phyloP scores from a whole-genome alignment of 169 alveolate species.

The Besnoitia besnoiti region DNA sequence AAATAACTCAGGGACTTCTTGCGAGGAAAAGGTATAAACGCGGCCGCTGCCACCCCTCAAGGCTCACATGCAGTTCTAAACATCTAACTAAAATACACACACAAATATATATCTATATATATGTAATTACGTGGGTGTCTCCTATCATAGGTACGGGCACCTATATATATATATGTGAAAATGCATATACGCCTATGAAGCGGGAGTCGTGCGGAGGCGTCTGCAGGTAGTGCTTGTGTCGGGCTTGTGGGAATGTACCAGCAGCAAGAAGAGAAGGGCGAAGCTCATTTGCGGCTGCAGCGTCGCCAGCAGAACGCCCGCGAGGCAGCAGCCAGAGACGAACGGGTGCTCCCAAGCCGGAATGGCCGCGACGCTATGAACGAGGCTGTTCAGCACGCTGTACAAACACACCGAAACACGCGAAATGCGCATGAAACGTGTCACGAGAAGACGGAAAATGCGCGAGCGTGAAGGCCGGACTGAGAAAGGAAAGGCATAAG shows the following conservation, averaged over 20 bases:
- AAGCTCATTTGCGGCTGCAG: neutral
- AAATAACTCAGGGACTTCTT: too few relatives aligned
- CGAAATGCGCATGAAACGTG: neutral
- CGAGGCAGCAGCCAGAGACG: neutral
- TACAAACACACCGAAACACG: neutral
- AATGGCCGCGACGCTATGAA: neutral
- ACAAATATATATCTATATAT: neutral
- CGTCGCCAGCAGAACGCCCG: neutral
- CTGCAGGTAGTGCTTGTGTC: neutral
- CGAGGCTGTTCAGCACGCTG: constrained; percentile 24
- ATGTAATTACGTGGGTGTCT: neutral
- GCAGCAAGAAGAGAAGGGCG: neutral
- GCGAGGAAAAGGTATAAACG: too few relatives aligned
- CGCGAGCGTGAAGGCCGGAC: too few relatives aligned
- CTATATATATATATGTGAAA: neutral
- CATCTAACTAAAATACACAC: neutral
- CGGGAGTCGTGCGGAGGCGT: neutral
- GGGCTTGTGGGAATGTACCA: neutral
- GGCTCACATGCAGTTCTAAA: neutral
- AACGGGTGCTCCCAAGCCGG: neutral
- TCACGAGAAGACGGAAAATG: neutral
- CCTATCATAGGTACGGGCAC: neutral
- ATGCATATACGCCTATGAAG: neutral
- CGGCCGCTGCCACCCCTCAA: too few relatives aligned
- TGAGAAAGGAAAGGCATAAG: neutral